Evolutionary conservation across 1,284 basidiomycete genomes (phyloP).

Genomic region (Ceratobasidium theobromae): DNA sequence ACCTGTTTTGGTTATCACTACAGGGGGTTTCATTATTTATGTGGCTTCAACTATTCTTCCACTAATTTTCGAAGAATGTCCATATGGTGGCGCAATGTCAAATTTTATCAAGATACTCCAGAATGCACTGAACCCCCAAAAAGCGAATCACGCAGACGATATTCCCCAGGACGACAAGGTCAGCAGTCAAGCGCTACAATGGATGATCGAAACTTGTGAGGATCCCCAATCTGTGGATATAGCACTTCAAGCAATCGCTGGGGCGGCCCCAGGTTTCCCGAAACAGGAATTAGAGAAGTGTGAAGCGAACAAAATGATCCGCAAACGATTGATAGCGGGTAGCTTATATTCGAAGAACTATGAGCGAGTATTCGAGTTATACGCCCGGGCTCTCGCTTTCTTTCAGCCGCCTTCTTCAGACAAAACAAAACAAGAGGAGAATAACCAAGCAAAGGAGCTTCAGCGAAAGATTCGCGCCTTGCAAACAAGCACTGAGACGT

Average conservation of each 20-base stretch:
- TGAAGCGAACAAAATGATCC: not conserved
- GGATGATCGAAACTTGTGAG: constrained; percentile 7
- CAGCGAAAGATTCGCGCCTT: no score
- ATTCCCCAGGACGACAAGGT: no score
- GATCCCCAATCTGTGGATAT: constrained; percentile 2
- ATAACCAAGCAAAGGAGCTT: no score
- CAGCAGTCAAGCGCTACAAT: not conserved
- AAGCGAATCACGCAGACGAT: not conserved
- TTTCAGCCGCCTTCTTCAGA: no score
- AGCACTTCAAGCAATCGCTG: not conserved
- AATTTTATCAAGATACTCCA: not conserved
- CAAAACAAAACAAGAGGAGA: no score
- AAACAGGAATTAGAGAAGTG: not conserved
- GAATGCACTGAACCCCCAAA: not conserved
- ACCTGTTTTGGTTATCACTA: not conserved
- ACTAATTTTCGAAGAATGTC: not conserved
- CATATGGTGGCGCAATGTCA: not conserved
- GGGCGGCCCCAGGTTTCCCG: not conserved
- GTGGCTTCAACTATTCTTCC: not conserved
- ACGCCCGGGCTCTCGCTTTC: constrained; percentile 3
- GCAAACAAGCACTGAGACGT: no score
- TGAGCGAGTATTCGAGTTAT: not conserved
- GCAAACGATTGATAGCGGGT: not conserved
- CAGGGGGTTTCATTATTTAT: not conserved
- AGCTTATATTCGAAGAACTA: not conserved